Evolutionary conservation across 345 rosid genomes (phyloP).

Genomic region (Mercurialis annua): DNA sequence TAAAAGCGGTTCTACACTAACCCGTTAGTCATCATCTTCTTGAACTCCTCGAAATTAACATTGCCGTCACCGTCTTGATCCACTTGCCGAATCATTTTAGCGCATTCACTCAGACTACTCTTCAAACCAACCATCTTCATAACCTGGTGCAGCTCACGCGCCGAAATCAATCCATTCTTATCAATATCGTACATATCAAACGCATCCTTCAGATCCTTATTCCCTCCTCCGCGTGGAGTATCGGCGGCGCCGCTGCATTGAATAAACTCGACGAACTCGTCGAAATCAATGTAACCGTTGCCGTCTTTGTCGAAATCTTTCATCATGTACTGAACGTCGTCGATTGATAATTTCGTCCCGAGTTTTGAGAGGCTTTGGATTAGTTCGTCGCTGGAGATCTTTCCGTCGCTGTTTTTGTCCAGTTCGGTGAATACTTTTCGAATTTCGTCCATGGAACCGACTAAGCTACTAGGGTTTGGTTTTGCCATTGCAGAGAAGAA

Average conservation of each 20-base stretch:
- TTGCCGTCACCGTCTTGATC: constrained; percentile 89
- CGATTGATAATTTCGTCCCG: constrained; percentile 41
- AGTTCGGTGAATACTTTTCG: constrained; percentile 55
- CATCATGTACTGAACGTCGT: constrained; percentile 61
- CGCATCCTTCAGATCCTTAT: constrained; percentile 69
- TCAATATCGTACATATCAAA: constrained; percentile 82
- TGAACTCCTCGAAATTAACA: constrained; percentile 93
- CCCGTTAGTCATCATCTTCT: constrained; percentile 70
- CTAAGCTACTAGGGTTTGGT: background rate
- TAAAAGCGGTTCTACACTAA: background rate
- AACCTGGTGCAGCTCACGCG: constrained; percentile 64
- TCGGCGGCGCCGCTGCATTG: constrained; percentile 18
- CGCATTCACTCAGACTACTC: constrained; percentile 58
- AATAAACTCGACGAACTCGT: constrained; percentile 64
- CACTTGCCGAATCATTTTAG: constrained; percentile 78
- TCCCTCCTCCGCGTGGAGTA: constrained; percentile 12
- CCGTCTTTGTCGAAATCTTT: constrained; percentile 86
- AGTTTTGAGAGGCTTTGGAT: constrained; percentile 54
- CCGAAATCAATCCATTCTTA: constrained; percentile 79
- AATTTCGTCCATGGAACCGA: constrained; percentile 55
- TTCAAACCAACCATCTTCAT: constrained; percentile 79
- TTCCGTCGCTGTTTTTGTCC: constrained; percentile 91
- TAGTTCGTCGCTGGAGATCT: constrained; percentile 74
- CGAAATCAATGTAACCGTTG: constrained; percentile 67
- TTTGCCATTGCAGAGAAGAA: background rate